phyloP scores from a whole-genome alignment of 441 rosid species.

The Erodium trifolium region DNA sequence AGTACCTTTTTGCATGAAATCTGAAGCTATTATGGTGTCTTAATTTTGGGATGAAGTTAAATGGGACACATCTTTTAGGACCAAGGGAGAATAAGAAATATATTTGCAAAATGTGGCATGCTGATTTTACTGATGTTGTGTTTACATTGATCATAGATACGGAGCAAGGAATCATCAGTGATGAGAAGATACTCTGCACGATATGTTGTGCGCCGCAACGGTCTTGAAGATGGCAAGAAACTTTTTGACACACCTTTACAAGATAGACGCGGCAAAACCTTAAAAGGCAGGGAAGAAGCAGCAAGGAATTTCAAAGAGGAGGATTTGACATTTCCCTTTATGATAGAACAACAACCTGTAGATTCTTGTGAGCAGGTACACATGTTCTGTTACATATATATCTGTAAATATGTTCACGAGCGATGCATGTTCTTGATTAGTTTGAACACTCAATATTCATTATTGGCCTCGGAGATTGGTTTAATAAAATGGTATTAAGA shows the following conservation, averaged over 20 bases:
- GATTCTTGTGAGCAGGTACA: conserved; percentile 36
- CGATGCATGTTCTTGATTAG: too few species aligned
- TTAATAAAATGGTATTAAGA: background rate
- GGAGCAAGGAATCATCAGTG: conserved; percentile 30
- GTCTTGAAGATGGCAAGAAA: conserved; percentile 31
- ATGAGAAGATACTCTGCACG: conserved; percentile 50
- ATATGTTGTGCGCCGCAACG: conserved; percentile 40
- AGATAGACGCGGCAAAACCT: conserved; percentile 24
- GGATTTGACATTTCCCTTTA: conserved; percentile 22
- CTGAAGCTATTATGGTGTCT: background rate
- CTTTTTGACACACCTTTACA: conserved; percentile 33
- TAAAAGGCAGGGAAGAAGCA: conserved; percentile 23
- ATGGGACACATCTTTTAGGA: background rate
- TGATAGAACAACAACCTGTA: conserved; percentile 15
- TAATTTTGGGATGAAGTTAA: background rate
- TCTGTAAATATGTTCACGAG: too few species aligned
- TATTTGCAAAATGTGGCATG: background rate
- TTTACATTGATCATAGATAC: conserved; percentile 29
- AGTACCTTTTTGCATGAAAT: conserved; percentile 14
- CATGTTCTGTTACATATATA: background rate
- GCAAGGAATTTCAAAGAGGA: conserved; percentile 16
- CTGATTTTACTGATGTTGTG: conserved; percentile 9
- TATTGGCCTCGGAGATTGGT: too few species aligned
- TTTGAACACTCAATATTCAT: too few species aligned
- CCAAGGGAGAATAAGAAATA: background rate